Conservation (phyloP, 768 basidiomycete genomes). For the Rubroboletus satanas region DNA sequence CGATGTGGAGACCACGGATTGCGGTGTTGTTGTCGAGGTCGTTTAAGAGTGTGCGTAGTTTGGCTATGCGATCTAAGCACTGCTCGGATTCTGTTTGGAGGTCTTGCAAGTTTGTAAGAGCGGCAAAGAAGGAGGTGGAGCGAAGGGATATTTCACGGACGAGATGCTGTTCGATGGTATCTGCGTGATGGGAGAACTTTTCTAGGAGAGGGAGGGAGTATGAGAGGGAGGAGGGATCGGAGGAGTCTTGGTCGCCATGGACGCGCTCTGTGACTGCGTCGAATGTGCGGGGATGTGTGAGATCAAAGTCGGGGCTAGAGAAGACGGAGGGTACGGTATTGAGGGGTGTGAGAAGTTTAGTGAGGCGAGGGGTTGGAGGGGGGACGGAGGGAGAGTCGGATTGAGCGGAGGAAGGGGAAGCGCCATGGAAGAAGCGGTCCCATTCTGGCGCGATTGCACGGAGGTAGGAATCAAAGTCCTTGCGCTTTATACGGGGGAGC, state of each 20-base stretch:
- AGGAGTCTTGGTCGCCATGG: conserved; percentile 33
- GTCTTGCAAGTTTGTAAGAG: conserved; percentile 89
- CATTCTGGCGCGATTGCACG: conserved; percentile 69
- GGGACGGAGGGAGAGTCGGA: conserved; percentile 18
- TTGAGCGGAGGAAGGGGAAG: conserved; percentile 32
- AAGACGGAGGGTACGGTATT: conserved; percentile 76
- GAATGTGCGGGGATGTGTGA: conserved; percentile 77
- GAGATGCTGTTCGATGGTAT: conserved; percentile 92
- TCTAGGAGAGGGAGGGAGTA: conserved; percentile 77
- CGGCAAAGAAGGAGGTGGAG: conserved; percentile 93
- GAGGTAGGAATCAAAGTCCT: conserved; percentile 84
- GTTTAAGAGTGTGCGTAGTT: conserved; percentile 64
- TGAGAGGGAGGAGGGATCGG: conserved; percentile 60
- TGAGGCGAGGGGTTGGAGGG: conserved; percentile 33
- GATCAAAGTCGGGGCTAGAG: conserved; percentile 74
- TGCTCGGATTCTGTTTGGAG: conserved; percentile 85
- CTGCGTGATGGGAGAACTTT: conserved; percentile 86
- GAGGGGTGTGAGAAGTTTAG: conserved; percentile 60
- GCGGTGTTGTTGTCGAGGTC: conserved; percentile 78
- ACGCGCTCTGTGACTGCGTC: conserved; percentile 66
- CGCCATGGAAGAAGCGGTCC: conserved; percentile 60
- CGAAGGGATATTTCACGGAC: conserved; percentile 88
- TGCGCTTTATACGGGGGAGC: conserved; percentile 74
- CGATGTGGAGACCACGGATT: conserved; percentile 72
- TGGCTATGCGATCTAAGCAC: conserved; percentile 72